phyloP scores from a whole-genome alignment of 2,329 filamentous ascomycete genomes.

The Cercospora janseana region DNA sequence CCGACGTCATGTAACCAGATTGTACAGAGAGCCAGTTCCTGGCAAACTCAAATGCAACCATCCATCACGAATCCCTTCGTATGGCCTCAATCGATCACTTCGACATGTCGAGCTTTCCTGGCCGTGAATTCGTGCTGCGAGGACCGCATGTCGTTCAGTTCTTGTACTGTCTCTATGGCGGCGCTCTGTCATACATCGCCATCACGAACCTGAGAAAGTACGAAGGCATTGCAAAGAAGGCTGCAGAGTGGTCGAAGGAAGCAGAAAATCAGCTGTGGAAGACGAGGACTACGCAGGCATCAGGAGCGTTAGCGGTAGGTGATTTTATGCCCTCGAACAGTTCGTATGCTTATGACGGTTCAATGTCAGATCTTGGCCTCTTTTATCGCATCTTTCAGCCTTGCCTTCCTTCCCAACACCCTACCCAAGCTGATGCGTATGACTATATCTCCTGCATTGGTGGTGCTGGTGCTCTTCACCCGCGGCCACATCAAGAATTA shows the following conservation, averaged over 20 bases:
- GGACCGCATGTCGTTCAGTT: conserved; percentile 43
- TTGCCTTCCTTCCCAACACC: conserved; percentile 24
- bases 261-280: conserved; percentile 45
- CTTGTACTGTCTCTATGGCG: conserved; percentile 45
- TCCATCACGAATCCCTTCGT: background rate
- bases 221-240: conserved; percentile 47
- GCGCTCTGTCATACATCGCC: conserved; percentile 44
- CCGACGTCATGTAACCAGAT: conserved; percentile 1
- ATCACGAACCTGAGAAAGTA: conserved; percentile 47
- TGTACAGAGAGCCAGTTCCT: background rate
- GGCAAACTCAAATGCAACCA: background rate
- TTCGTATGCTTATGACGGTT: conserved; percentile 12
- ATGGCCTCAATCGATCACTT: conserved; percentile 11
- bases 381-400: conserved; percentile 28
- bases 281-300: conserved; percentile 47
- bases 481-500: conserved; percentile 38
- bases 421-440: conserved; percentile 26
- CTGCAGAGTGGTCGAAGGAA: conserved; percentile 46
- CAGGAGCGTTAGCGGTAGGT: conserved; percentile 42
- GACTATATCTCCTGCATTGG: conserved; percentile 27
- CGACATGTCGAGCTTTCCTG: conserved; percentile 13
- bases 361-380: conserved; percentile 33
- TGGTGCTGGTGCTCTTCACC: conserved; percentile 32
- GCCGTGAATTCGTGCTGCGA: conserved; percentile 22
- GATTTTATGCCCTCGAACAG: background rate